These are phyloP conservation scores for Ajuga chamaepitys DNA, from an alignment of 257 asterid species.

Conservation along the genomic window DNA sequence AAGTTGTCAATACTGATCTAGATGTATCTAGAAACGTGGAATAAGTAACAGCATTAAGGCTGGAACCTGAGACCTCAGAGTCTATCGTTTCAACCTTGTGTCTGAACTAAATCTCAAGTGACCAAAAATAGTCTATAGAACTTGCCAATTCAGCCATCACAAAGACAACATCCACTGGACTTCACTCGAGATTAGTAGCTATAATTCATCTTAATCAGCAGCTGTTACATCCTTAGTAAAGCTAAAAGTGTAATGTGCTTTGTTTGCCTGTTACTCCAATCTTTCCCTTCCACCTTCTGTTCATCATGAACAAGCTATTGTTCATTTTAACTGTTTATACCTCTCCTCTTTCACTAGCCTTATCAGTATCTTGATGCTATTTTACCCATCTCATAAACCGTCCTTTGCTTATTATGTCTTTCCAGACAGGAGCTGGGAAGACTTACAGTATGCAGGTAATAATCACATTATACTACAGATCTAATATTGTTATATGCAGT, in stretches of 20 bases:
- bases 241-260: neutral
- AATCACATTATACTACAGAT: slow-evolving; percentile 7
- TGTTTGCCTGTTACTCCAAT: neutral
- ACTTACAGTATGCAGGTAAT: slow-evolving; percentile 88
- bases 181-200: neutral
- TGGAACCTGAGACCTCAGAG: neutral
- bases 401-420: slow-evolving; percentile 16
- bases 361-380: no score
- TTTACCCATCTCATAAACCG: neutral
- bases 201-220: neutral
- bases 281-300: neutral
- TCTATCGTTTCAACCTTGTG: neutral
- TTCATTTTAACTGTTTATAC: slow-evolving; percentile 9
- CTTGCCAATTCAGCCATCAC: neutral
- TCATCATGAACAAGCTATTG: neutral
- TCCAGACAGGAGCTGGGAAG: slow-evolving; percentile 93
- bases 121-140: neutral
- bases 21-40: neutral
- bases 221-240: neutral
- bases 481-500: neutral
- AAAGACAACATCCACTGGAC: neutral
- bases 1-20: neutral
- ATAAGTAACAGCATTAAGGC: neutral
- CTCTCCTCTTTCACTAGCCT: no score
- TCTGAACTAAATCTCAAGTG: neutral